Conservation (phyloP, 495 filamentous ascomycete species). For the Talaromyces stipitatus region DNA sequence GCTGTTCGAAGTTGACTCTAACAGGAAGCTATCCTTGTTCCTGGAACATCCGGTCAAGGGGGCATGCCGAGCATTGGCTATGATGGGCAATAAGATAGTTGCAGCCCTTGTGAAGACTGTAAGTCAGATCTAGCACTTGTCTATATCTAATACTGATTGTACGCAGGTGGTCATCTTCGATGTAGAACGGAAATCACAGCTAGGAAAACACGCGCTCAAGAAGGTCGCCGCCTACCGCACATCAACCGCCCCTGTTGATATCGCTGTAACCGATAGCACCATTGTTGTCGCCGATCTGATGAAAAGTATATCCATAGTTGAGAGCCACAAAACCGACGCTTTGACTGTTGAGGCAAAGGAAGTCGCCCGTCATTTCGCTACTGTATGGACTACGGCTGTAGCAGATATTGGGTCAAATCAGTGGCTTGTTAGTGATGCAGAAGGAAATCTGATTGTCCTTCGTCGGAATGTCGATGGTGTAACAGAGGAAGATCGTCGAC, state of each 20-base stretch:
- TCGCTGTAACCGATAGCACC: conserved; percentile 58
- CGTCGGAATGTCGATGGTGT: conserved; percentile 62
- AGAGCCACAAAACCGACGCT: conserved; percentile 40
- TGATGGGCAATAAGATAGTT: conserved; percentile 70
- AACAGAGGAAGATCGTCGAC: conserved; percentile 60
- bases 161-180: conserved; percentile 50
- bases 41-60: conserved; percentile 59
- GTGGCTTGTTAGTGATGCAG: conserved; percentile 73
- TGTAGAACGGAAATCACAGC: conserved; percentile 34
- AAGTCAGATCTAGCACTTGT: conserved; percentile 31
- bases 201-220: conserved; percentile 44
- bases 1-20: conserved; percentile 72
- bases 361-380: conserved; percentile 71
- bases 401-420: conserved; percentile 61
- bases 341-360: conserved; percentile 52
- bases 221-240: conserved; percentile 70
- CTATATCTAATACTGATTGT: conserved; percentile 12
- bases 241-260: conserved; percentile 75
- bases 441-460: conserved; percentile 80
- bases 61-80: conserved; percentile 67
- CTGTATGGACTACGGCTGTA: conserved; percentile 74
- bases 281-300: conserved; percentile 90
- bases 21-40: conserved; percentile 61
- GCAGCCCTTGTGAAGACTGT: conserved; percentile 84
- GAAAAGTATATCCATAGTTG: conserved; percentile 78